A percentile compares a stretch with the other conserved stretches of the same genome.
Conservation (phyloP, 176 grass and related monocot genomes). For the Avena atlantica region DNA sequence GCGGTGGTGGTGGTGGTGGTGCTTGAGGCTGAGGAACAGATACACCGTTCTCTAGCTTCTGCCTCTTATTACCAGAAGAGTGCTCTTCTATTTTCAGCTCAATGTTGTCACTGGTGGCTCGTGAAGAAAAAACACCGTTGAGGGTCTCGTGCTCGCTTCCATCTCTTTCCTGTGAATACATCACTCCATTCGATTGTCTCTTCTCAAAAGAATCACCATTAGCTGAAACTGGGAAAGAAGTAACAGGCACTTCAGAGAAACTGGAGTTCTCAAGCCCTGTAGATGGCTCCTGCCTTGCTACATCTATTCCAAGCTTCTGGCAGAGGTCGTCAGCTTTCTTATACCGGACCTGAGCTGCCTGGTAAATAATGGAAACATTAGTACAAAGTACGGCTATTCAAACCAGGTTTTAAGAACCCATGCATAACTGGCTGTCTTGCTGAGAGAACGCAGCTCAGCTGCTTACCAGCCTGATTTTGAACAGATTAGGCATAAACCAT, state of each 20-base stretch:
- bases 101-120: conserved; percentile 45
- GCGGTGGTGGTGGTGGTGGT: conserved; percentile 41
- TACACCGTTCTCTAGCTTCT: conserved; percentile 48
- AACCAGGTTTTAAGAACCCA: not conserved
- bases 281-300: conserved; percentile 32
- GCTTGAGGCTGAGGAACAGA: conserved; percentile 35
- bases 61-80: conserved; percentile 47
- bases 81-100: conserved; percentile 44
- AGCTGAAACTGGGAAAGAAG: conserved; percentile 39
- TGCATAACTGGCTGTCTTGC: conserved; percentile 6
- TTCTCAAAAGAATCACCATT: conserved; percentile 41
- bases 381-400: conserved; percentile 24
- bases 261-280: conserved; percentile 37
- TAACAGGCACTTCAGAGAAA: conserved; percentile 31
- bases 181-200: conserved; percentile 44
- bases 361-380: conserved; percentile 45
- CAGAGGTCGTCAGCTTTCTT: conserved; percentile 60
- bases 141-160: conserved; percentile 41
- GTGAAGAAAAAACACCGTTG: conserved; percentile 53
- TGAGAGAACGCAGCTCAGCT: not conserved
- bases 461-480: not conserved
- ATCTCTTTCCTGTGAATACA: conserved; percentile 48
- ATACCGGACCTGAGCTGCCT: conserved; percentile 66
- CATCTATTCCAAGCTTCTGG: conserved; percentile 42
- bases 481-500: conserved; percentile 10